Conservation (phyloP, 139 green algal genomes). For the Chlamydomonas incerta region DNA sequence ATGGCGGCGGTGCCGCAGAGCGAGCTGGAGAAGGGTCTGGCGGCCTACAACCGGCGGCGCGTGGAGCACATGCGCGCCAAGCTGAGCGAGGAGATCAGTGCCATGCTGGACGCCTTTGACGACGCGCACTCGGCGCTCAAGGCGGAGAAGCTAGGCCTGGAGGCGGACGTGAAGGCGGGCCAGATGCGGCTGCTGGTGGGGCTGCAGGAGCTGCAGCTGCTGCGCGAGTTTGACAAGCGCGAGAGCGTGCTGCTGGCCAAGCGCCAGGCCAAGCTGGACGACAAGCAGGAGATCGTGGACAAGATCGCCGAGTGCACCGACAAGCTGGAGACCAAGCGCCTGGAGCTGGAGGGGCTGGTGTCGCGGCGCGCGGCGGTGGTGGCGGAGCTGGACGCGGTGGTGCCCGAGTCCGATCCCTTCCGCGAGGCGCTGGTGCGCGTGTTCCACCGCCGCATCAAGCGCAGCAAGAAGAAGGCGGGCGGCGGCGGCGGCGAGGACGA, state of each 20-base stretch:
- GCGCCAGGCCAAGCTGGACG: conserved; percentile 68
- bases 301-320: conserved; percentile 60
- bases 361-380: conserved; percentile 50
- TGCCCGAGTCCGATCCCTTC: conserved; percentile 61
- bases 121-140: conserved; percentile 61
- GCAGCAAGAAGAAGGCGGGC: conserved; percentile 69
- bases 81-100: conserved; percentile 30
- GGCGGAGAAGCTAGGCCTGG: conserved; percentile 68
- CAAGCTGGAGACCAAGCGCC: conserved; percentile 66
- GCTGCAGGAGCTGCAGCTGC: conserved; percentile 67
- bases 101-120: conserved; percentile 69
- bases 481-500: conserved; percentile 51
- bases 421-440: conserved; percentile 76
- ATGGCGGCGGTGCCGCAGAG: conserved; percentile 50
- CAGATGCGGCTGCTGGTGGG: conserved; percentile 71
- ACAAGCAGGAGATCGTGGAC: conserved; percentile 70
- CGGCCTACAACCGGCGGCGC: conserved; percentile 37
- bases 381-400: conserved; percentile 61
- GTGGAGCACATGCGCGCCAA: conserved; percentile 47
- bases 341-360: conserved; percentile 62
- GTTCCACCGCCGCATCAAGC: conserved; percentile 83
- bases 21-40: conserved; percentile 52
- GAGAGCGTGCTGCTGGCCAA: conserved; percentile 73
- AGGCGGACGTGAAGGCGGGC: conserved; percentile 70
- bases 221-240: conserved; percentile 79